Percentiles rank a stretch among this genome's conserved stretches.
Evolutionary conservation across 2,329 filamentous ascomycete species (phyloP).

Genomic region (Fusarium musae): DNA sequence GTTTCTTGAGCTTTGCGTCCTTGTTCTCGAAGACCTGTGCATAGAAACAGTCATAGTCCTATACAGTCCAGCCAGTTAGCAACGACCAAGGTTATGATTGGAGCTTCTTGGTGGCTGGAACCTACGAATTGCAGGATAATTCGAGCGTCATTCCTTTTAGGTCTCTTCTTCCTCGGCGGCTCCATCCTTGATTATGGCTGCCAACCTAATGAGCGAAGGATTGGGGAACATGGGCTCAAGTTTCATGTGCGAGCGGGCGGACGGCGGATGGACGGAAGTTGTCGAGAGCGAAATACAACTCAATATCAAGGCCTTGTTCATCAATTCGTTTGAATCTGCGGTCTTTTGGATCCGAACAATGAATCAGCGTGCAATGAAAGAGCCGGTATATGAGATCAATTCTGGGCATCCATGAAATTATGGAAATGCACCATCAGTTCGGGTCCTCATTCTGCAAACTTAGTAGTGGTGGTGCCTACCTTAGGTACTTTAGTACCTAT

Average conservation of each 20-base stretch:
- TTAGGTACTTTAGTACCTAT: not conserved
- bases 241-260: constrained; percentile 25
- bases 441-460: not conserved
- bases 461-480: not conserved
- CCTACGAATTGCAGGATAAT: constrained; percentile 85
- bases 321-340: not conserved
- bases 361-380: not conserved
- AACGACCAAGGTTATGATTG: constrained; percentile 5
- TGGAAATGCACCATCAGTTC: not conserved
- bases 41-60: constrained; percentile 94
- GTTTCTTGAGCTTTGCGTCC: constrained; percentile 75
- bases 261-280: not conserved
- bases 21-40: constrained; percentile 89
- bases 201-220: not conserved
- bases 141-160: constrained; percentile 68
- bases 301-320: not conserved
- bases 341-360: not conserved
- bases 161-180: constrained; percentile 45
- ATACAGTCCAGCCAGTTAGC: constrained; percentile 5
- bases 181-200: constrained; percentile 45
- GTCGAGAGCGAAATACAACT: not conserved
- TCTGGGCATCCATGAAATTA: not conserved
- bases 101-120: constrained; percentile 12
- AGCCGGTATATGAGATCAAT: not conserved
- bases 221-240: constrained; percentile 10